Base-by-base conservation (phyloP, 345 rosid genomes). In the Lepidium africanum region DNA sequence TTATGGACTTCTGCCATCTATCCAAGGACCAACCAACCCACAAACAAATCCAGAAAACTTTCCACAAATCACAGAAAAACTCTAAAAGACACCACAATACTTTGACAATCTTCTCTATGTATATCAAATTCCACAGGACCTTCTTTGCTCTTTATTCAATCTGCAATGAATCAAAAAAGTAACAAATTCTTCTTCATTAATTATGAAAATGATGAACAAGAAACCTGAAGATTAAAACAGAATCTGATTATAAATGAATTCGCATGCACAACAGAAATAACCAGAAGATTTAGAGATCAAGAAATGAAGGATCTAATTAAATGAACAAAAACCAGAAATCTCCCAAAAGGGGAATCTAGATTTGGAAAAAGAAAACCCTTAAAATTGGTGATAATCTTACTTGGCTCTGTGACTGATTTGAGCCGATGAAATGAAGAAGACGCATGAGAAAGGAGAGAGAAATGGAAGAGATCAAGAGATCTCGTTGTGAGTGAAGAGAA, bases 1-100 rank as follows among this genome's bases (percentile, higher is more conserved):
- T 88, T 84, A 76, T 88, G 85, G 9, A 84, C 89, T 57, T 77
- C 86, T 48, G 88, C 88, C 99, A 91, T 94, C 68, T 73, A 40
- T 42, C 72, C 79, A 66, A 52, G 48, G 69, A 73, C 17, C 37
- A 71, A 73, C 17, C 37, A 70, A 57, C 32, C 63, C 14, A 51
- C 36, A 65, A 27, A 56, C 69, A 47, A 35, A 72, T 53, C 72
- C 62, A 60, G 43, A 16, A 30, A 36, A 56, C 41, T 15, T 33
- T 15, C 30, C 60, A 10, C 14, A 37, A 56, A n/a, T 27, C 32
- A 27, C 32, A 27, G 32, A 21, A 27, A 27, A 30, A 30, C 62
- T 57, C 45, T 11, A 16, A 63, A 43, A 32, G 9, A 16, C 35
- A 19, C 40, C 13, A 33, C 25, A 61, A 35, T 37, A 63, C 64